phyloP scores from a whole-genome alignment of 352 stramenopile species.

The Phytophthora cajani region DNA sequence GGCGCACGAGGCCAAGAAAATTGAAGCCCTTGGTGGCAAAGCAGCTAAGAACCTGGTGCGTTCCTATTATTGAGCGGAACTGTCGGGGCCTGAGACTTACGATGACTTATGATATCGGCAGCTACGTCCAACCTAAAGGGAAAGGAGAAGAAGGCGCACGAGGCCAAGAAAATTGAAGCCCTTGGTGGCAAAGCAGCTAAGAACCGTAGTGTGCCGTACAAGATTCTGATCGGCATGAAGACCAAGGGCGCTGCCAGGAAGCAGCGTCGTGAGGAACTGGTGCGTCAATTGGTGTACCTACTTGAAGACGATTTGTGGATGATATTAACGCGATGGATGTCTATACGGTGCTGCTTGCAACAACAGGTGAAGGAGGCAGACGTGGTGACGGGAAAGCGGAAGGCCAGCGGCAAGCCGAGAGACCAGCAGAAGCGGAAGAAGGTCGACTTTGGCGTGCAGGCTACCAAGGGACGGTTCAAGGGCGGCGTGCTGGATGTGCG shows the following conservation, averaged over 20 bases:
- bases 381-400: constrained; percentile 76
- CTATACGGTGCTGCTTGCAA: constrained; percentile 10
- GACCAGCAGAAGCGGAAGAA: constrained; percentile 73
- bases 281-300: constrained; percentile 22
- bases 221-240: constrained; percentile 77
- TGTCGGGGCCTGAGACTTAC: neutral
- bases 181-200: constrained; percentile 69
- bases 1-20: constrained; percentile 69
- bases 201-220: constrained; percentile 70
- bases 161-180: constrained; percentile 76
- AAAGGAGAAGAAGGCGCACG: constrained; percentile 81
- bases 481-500: constrained; percentile 77
- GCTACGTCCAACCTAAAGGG: constrained; percentile 65
- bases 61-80: neutral
- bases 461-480: constrained; percentile 78
- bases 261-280: constrained; percentile 62
- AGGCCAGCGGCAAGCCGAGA: constrained; percentile 45
- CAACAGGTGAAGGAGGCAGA: constrained; percentile 69
- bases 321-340: neutral
- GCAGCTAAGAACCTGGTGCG: constrained; percentile 52
- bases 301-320: neutral
- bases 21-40: constrained; percentile 75
- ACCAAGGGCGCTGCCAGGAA: constrained; percentile 65
- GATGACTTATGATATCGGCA: constrained; percentile 20
- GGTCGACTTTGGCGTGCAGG: constrained; percentile 77